Base-by-base conservation (phyloP, 225 moss, liverwort and hornwort species). In the Bryum argenteum region DNA sequence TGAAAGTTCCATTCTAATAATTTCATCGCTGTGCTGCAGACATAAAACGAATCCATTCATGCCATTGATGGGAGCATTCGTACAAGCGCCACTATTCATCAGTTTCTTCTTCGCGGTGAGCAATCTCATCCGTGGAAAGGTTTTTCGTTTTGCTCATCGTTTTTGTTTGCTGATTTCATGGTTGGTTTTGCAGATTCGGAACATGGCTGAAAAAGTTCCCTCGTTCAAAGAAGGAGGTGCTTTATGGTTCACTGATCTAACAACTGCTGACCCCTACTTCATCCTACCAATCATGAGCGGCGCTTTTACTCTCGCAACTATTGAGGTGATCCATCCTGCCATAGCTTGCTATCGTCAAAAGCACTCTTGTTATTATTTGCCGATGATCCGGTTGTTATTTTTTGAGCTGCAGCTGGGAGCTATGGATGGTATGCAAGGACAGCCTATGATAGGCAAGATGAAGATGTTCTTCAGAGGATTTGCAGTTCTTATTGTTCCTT, bases 81-180 rank as follows among this genome's bases (percentile, higher is more conserved):
- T 98, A 63, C 98, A 98, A 74, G 98, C 98, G 50, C 98, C 98
- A 77, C 80, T 98, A 53, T 94, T 98, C 65, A 98, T 98, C 87
- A 94, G 98, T 81, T 98, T 98, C 76, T 98, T 98, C 74, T 98
- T 98, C 77, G 98, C 92, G 71, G 97, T 97, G 78, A 82, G 92
- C 73, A 28, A 68, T 23, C 19, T 64, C 33, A 33, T 33, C 7
- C 7, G 33, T 33, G 33, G 33, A 57, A 37, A 53, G 52, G n/a
- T 21, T 76, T 58, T 13, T 43, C 61, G 3, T 16, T 21, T 65
- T 10, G 47, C n/a, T n/a, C n/a, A n/a, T 48, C 56, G 21, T 47
- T 50, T 47, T 72, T 41, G 60, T 68, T 54, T 28, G 22, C 17
- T 14, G 23, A 22, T 64, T 24, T 26, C 13, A 39, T 59, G 58